Evolutionary conservation across 805 yeast species (phyloP).

Genomic region (Candida suzukii): DNA sequence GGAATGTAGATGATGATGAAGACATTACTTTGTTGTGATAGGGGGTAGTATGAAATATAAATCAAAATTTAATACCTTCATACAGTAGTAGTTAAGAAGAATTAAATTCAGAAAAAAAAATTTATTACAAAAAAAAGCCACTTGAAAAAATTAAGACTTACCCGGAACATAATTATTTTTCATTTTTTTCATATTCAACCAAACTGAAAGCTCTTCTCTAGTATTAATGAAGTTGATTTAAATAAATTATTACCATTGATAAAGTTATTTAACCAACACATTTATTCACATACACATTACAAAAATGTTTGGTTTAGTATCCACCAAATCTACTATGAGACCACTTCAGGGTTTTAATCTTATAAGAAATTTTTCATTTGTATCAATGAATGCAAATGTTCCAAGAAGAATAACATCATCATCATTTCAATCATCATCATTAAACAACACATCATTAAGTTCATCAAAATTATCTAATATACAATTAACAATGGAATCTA

Average conservation of each 20-base stretch:
- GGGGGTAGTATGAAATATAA: slow-evolving; percentile 3
- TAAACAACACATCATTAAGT: background rate
- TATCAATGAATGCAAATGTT: background rate
- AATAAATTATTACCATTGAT: too few relatives aligned
- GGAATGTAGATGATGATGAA: slow-evolving; percentile 16
- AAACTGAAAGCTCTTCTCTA: too few relatives aligned
- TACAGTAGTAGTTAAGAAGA: too few relatives aligned
- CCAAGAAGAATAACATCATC: background rate
- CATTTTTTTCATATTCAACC: too few relatives aligned
- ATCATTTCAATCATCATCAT: background rate
- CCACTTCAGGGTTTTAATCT: background rate
- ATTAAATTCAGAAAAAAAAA: too few relatives aligned
- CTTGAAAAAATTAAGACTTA: too few relatives aligned
- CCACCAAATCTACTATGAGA: background rate
- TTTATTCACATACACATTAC: too few relatives aligned
- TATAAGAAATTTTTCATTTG: background rate
- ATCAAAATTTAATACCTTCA: too few relatives aligned
- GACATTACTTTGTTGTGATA: background rate
- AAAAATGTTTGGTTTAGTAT: background rate
- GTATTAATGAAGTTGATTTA: too few relatives aligned
- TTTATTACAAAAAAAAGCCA: background rate
- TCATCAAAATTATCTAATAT: slow-evolving; percentile 12
- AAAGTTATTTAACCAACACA: too few relatives aligned
- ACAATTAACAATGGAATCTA: slow-evolving; percentile 6
- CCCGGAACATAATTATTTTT: too few relatives aligned